Evolutionary conservation across 2,329 filamentous ascomycete species (phyloP).

Genomic region (Arthrinium puccinioides): DNA sequence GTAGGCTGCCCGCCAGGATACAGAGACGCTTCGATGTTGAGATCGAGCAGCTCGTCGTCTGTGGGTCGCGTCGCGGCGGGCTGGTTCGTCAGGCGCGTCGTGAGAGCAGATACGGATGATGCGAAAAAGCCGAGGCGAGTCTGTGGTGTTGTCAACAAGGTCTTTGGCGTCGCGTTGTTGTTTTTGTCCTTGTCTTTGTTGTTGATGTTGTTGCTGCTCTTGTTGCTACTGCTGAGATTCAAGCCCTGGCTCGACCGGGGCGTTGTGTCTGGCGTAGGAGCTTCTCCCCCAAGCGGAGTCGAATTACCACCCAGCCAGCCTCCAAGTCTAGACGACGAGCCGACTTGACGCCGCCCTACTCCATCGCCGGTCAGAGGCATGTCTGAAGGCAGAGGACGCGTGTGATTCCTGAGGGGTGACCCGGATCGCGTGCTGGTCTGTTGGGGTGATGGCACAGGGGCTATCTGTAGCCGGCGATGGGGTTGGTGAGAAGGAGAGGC

Average conservation of each 20-base stretch:
- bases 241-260: constrained; percentile 20
- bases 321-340: constrained; percentile 20
- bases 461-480: constrained; percentile 19
- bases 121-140: constrained; percentile 40
- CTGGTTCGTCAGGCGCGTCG: constrained; percentile 26
- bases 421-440: constrained; percentile 5
- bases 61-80: constrained; percentile 15
- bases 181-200: constrained; percentile 30
- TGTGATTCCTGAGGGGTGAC: constrained; percentile 4
- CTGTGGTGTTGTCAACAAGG: constrained; percentile 13
- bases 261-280: constrained; percentile 22
- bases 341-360: constrained; percentile 18
- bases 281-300: constrained; percentile 14
- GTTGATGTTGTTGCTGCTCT: too few species aligned
- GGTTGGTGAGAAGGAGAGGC: constrained; percentile 6
- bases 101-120: constrained; percentile 37
- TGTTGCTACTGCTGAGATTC: too few species aligned
- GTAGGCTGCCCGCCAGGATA: constrained; percentile 37
- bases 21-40: constrained; percentile 48
- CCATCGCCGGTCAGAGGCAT: constrained; percentile 37
- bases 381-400: constrained; percentile 17
- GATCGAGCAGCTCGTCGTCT: constrained; percentile 46
- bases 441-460: constrained; percentile 3
- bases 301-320: constrained; percentile 25
- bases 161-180: too few species aligned